Base-by-base conservation (phyloP, 208 protist species). In the Vickermania spadyakhi region DNA sequence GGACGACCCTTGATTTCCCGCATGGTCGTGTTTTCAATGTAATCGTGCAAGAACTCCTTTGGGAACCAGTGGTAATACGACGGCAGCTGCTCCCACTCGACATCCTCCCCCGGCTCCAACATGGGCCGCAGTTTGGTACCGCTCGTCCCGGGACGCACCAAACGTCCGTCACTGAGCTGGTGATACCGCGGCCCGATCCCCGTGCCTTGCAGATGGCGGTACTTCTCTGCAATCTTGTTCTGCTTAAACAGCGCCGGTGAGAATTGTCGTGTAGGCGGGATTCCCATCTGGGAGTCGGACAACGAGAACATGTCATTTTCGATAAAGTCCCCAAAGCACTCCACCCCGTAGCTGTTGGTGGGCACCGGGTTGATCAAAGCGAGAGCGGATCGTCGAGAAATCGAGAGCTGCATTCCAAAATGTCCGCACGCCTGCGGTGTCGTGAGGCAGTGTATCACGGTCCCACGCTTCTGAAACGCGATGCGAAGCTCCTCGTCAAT, bases 51-150 rank as follows among this genome's bases (percentile, higher is more conserved):
- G 50, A 84, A 63, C 68, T 93, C 86, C 75, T 90, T 90, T 5
- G 86, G 86, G 68, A 80, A 93, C 86, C 86, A 93, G 70, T 93
- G 80, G 67, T 91, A 93, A 72, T 93, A 93, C 5, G 83, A 93
- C 2, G 86, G 86, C 31, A 93, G 73, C 66, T 84, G 79, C 63
- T 93, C 86, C 84, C 86, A 93, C 29, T 90, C 75, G 14, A 91
- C 79, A 0, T 66, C 69, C 67, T 93, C 83, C 31, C 86, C 86
- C 1, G 86, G 86, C 76, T 93, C 83, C 4, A 93, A 66, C 70
- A 93, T 76, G 1, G 86, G 86, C 2, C 81, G 78, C 54, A 93
- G 75, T 60, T 91, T 93, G 25, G 86, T 93, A 30, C 82, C 73
- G 64, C 77, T 85, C 41, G 81, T 93, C 4, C 86, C 86, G 25